These are phyloP conservation scores for Claviceps purpurea DNA, from an alignment of 2,329 filamentous ascomycete genomes.

Conservation along the genomic window DNA sequence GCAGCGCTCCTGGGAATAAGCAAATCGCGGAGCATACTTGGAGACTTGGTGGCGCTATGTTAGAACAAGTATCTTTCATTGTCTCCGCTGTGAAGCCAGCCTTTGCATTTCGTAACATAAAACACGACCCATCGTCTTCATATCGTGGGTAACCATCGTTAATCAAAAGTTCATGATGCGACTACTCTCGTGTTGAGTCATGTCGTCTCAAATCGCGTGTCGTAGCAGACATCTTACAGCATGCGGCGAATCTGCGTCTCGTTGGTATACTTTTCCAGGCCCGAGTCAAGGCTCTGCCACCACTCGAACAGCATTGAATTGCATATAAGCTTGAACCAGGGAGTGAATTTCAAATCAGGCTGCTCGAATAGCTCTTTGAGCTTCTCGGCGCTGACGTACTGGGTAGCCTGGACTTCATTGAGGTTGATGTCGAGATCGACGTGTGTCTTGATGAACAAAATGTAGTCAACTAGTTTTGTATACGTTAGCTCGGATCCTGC, in stretches of 20 bases:
- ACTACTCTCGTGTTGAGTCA: background rate
- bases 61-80: background rate
- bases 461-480: constrained; percentile 68
- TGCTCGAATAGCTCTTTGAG: constrained; percentile 79
- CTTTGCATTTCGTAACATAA: background rate
- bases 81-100: background rate
- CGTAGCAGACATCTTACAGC: constrained; percentile 21
- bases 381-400: constrained; percentile 71
- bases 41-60: background rate
- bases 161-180: background rate
- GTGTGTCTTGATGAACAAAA: constrained; percentile 91
- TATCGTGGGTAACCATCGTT: background rate
- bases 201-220: background rate
- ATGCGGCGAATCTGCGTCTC: constrained; percentile 84
- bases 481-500: background rate
- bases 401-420: constrained; percentile 79
- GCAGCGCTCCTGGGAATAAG: background rate
- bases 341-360: constrained; percentile 72
- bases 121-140: background rate
- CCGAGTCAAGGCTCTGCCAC: constrained; percentile 77
- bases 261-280: constrained; percentile 72
- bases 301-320: constrained; percentile 95
- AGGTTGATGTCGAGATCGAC: constrained; percentile 70
- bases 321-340: constrained; percentile 99
- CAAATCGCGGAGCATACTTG: background rate